These are phyloP conservation scores for Macrophomina phaseolina DNA, from an alignment of 2,329 filamentous ascomycete genomes.

Conservation along the genomic window DNA sequence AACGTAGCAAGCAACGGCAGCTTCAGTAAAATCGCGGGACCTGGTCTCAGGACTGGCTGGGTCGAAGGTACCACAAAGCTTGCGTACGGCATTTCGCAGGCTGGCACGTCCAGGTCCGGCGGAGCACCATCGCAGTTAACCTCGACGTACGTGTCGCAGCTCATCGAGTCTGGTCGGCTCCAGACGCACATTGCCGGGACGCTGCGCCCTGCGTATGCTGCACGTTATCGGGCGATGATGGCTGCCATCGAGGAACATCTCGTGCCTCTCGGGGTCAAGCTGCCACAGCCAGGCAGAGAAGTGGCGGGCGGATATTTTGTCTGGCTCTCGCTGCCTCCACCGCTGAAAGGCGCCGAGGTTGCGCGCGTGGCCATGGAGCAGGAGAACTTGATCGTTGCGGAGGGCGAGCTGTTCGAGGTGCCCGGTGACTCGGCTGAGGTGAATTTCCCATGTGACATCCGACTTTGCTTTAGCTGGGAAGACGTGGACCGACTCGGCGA, in stretches of 20 bases:
- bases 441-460: slow-evolving; percentile 64
- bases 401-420: slow-evolving; percentile 71
- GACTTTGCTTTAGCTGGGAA: slow-evolving; percentile 74
- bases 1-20: slow-evolving; percentile 85
- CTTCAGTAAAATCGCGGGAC: slow-evolving; percentile 86
- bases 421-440: slow-evolving; percentile 54
- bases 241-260: slow-evolving; percentile 65
- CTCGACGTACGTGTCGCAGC: slow-evolving; percentile 61
- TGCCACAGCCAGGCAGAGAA: slow-evolving; percentile 50
- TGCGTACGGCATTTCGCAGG: slow-evolving; percentile 64
- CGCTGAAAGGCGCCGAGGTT: slow-evolving; percentile 61
- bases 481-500: slow-evolving; percentile 68
- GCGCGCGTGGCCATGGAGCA: slow-evolving; percentile 63
- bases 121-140: slow-evolving; percentile 66
- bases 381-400: slow-evolving; percentile 71
- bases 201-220: slow-evolving; percentile 62
- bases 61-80: slow-evolving; percentile 72
- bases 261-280: slow-evolving; percentile 65
- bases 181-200: slow-evolving; percentile 59
- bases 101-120: slow-evolving; percentile 64
- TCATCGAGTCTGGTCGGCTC: slow-evolving; percentile 59
- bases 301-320: slow-evolving; percentile 84
- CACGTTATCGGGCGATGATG: slow-evolving; percentile 62
- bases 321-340: slow-evolving; percentile 71
- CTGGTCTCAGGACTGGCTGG: slow-evolving; percentile 88